Base-by-base conservation (phyloP, 495 filamentous ascomycete species). In the Bombardia bombarda region DNA sequence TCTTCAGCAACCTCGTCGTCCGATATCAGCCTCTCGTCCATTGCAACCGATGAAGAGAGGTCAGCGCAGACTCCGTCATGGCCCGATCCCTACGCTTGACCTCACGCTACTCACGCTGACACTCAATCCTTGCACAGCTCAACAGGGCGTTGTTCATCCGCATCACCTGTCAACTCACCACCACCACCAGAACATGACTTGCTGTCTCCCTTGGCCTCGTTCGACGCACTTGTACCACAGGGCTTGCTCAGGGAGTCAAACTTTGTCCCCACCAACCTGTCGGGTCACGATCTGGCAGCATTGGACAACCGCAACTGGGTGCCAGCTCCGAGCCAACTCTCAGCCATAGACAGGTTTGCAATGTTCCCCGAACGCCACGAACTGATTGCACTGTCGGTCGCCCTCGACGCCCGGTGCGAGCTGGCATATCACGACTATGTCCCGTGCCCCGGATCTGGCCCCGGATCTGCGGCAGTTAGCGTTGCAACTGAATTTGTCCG, bases 371-470 rank as follows among this genome's bases (percentile, higher is more conserved):
- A 47, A 23, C 40, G 51, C 17, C 51, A 54, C 17, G 51, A 54
- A 17, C 3, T n/a, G 16, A 34, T 51, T 9, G 43, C 47, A 8
- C 16, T 54, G 10, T 26, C 41, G 5, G 7, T 54, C 17, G n/a
- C 51, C 0, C 10, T 19, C 16, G 8, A 16, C 14, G 12, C 41
- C 12, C 35, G 18, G 8, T 33, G 22, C 16, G 28, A 21, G 6
- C 8, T 32, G 7, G 35, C 41, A 5, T 49, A 44, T 14, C 22
- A 36, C 6, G 41, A 49, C 20, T 49, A 49, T 14, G 7, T 49
- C 10, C 47, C 47, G 9, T 49, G 41, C 20, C 47, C 47, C 2
- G 47, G 47, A 18, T 49, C 47, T 9, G 41, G 30, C 9, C 41
- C 41, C 2, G 47, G 47, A 8, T 44, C 47, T 13, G 41, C 36